Evolutionary conservation across 208 protist genomes (phyloP).

Genomic region (Leptomonas seymouri): DNA sequence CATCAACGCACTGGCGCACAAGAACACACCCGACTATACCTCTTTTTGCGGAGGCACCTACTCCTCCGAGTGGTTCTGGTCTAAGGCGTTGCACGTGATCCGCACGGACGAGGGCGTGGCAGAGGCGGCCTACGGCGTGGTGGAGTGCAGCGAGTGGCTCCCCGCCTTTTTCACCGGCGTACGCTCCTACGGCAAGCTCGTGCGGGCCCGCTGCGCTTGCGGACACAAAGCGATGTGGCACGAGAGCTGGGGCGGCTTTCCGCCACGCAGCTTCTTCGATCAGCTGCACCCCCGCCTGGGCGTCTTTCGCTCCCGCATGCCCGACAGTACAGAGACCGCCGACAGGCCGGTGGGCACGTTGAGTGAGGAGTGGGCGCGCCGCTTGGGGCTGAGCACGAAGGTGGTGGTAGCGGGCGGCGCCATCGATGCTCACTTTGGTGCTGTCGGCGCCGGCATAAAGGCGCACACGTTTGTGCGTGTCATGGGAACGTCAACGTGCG

Average conservation of each 20-base stretch:
- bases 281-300: slow-evolving; percentile 47
- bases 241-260: slow-evolving; percentile 57
- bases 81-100: slow-evolving; percentile 58
- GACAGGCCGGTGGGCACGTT: slow-evolving; percentile 53
- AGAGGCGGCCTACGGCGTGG: slow-evolving; percentile 35
- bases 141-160: slow-evolving; percentile 65
- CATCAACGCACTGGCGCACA: slow-evolving; percentile 51
- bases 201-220: slow-evolving; percentile 50
- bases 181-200: slow-evolving; percentile 25
- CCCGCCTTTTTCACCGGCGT: slow-evolving; percentile 55
- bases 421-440: slow-evolving; percentile 63
- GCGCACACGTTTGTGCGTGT: slow-evolving; percentile 54
- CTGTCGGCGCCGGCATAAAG: slow-evolving; percentile 54
- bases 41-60: slow-evolving; percentile 59
- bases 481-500: slow-evolving; percentile 73
- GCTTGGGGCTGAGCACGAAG: slow-evolving; percentile 34
- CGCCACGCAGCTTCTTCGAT: slow-evolving; percentile 49
- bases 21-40: slow-evolving; percentile 51
- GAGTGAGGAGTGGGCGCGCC: slow-evolving; percentile 41
- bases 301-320: slow-evolving; percentile 45
- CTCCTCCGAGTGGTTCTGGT: slow-evolving; percentile 71
- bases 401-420: slow-evolving; percentile 58
- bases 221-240: slow-evolving; percentile 75
- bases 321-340: slow-evolving; percentile 35
- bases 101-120: slow-evolving; percentile 40